These are phyloP conservation scores for Gynochthodes officinalis DNA, from an alignment of 257 asterid genomes.

Conservation along the genomic window DNA sequence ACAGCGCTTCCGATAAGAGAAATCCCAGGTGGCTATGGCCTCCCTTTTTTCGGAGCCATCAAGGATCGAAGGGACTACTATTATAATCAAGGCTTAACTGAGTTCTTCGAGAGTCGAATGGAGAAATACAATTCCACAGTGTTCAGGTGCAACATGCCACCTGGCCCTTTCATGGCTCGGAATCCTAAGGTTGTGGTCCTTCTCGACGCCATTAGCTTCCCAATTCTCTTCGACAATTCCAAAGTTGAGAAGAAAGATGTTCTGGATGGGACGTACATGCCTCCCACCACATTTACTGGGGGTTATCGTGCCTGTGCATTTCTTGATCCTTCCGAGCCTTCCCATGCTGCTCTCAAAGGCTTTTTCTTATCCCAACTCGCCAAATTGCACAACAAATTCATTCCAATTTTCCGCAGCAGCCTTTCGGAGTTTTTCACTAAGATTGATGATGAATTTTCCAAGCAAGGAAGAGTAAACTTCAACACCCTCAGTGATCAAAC, in stretches of 20 bases:
- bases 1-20: constrained; percentile 36
- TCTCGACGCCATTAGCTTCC: constrained; percentile 67
- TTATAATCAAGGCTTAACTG: constrained; percentile 43
- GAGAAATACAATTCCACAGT: constrained; percentile 48
- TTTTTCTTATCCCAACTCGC: constrained; percentile 37
- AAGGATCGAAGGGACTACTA: constrained; percentile 42
- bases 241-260: constrained; percentile 60
- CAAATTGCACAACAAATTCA: constrained; percentile 26
- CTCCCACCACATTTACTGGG: constrained; percentile 60
- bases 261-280: constrained; percentile 79
- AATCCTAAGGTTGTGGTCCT: constrained; percentile 40
- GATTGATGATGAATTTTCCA: constrained; percentile 45
- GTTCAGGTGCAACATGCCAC: constrained; percentile 45
- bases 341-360: constrained; percentile 44
- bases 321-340: constrained; percentile 57
- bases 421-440: constrained; percentile 34
- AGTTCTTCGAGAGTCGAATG: constrained; percentile 40
- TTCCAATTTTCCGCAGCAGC: constrained; percentile 44
- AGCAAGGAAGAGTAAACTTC: constrained; percentile 39
- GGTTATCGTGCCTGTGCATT: constrained; percentile 71
- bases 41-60: constrained; percentile 43
- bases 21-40: constrained; percentile 51
- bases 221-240: constrained; percentile 65
- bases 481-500: constrained; percentile 40
- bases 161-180: constrained; percentile 51